These are phyloP conservation scores for Nitzschia putrida DNA, from an alignment of 108 stramenopile genomes.

Conservation along the genomic window DNA sequence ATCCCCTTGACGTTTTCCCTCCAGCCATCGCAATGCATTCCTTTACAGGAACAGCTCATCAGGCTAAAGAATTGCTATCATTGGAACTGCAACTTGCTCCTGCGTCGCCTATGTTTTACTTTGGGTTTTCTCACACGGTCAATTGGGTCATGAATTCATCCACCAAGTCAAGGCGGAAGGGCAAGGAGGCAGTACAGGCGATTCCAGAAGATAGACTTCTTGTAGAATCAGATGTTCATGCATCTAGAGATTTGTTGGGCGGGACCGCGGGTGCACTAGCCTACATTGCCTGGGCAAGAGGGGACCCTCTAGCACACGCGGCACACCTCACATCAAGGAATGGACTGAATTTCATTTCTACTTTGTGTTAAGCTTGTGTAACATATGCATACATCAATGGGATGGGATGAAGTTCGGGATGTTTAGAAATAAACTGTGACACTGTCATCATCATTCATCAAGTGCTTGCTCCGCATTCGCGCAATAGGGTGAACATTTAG, in stretches of 20 bases:
- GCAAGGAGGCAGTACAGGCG: constrained; percentile 57
- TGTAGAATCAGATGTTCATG: constrained; percentile 81
- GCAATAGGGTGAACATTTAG: not conserved
- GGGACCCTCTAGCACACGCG: constrained; percentile 30
- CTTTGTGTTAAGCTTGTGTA: not conserved
- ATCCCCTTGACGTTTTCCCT: constrained; percentile 37
- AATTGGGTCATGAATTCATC: constrained; percentile 74
- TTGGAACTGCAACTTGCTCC: constrained; percentile 44
- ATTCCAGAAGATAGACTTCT: constrained; percentile 70
- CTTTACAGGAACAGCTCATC: constrained; percentile 81
- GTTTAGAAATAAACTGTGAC: not conserved
- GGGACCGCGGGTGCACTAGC: constrained; percentile 75
- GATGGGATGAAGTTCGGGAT: not conserved
- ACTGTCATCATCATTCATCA: not conserved
- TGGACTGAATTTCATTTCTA: constrained; percentile 49
- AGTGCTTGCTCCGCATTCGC: not conserved
- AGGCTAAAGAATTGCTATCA: constrained; percentile 64
- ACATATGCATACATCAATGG: too few species aligned
- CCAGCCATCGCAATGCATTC: constrained; percentile 81
- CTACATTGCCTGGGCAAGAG: constrained; percentile 58
- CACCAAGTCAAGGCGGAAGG: constrained; percentile 61
- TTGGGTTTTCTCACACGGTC: constrained; percentile 83
- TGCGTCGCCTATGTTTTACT: constrained; percentile 58
- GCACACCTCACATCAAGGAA: constrained; percentile 42
- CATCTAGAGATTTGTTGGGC: constrained; percentile 53